Conservation (phyloP, 345 rosid genomes). For the Hibiscus mutabilis region DNA sequence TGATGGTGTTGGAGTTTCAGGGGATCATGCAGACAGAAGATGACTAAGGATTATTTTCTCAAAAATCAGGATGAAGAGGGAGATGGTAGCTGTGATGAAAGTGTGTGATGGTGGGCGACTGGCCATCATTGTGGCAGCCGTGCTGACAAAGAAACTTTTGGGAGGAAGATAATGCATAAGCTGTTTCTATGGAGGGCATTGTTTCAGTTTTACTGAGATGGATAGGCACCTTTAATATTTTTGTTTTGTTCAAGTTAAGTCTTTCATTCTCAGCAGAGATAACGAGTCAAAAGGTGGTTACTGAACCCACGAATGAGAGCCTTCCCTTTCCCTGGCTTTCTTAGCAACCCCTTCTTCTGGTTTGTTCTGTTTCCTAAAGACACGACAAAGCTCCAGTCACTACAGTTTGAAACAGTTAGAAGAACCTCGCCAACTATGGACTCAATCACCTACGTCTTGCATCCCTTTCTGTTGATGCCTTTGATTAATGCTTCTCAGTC, state of each 20-base stretch:
- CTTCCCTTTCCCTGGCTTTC: too few species aligned
- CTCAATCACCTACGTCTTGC: neutral
- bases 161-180: neutral
- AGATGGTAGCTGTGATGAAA: neutral
- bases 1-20: neutral
- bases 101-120: neutral
- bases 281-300: too few species aligned
- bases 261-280: neutral
- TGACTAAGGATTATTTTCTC: neutral
- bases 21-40: neutral
- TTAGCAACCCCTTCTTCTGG: too few species aligned
- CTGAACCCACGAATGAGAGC: too few species aligned
- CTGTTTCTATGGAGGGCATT: neutral
- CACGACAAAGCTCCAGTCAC: neutral
- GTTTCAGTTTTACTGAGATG: neutral
- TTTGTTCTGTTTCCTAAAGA: too few species aligned
- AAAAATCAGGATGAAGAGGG: conserved; percentile 1
- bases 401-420: neutral
- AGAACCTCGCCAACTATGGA: neutral
- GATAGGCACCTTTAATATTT: neutral
- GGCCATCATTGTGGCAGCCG: neutral
- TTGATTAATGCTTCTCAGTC: neutral
- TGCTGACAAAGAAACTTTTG: neutral
- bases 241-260: neutral
- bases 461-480: neutral